Percentiles rank a stretch among this genome's conserved stretches.
Conservation (phyloP, 164 flowering plant species). For the Nelumbo lutea region DNA sequence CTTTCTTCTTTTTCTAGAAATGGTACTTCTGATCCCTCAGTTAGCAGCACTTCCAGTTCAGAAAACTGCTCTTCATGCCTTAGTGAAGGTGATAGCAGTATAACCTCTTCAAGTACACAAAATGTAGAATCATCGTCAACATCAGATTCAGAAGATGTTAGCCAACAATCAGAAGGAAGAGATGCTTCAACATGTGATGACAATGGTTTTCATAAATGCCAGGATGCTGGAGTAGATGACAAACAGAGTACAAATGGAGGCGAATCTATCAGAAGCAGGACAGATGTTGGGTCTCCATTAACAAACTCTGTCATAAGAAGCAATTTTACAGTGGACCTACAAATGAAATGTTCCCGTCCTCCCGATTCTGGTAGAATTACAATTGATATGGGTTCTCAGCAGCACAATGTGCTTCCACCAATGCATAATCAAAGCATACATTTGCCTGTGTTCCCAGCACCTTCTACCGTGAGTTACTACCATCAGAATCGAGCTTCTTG, state of each 20-base stretch:
- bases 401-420: constrained; percentile 36
- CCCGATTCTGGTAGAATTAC: constrained; percentile 27
- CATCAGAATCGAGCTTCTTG: constrained; percentile 72
- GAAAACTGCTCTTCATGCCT: constrained; percentile 80
- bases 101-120: constrained; percentile 48
- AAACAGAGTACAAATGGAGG: constrained; percentile 19
- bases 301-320: constrained; percentile 14
- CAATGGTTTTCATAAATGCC: constrained; percentile 29
- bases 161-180: constrained; percentile 60
- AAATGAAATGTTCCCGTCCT: constrained; percentile 19
- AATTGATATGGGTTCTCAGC: constrained; percentile 32
- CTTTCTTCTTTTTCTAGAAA: constrained; percentile 11
- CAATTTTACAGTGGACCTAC: constrained; percentile 11
- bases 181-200: constrained; percentile 29
- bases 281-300: constrained; percentile 12
- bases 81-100: constrained; percentile 77
- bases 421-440: constrained; percentile 43
- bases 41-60: constrained; percentile 53
- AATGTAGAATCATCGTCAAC: constrained; percentile 56
- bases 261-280: constrained; percentile 22
- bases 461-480: constrained; percentile 65
- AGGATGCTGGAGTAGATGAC: constrained; percentile 24
- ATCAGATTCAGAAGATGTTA: constrained; percentile 80
- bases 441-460: constrained; percentile 59
- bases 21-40: constrained; percentile 29